These are phyloP conservation scores for Pseudonitzschia pungens DNA, from an alignment of 108 stramenopile genomes.

Conservation along the genomic window DNA sequence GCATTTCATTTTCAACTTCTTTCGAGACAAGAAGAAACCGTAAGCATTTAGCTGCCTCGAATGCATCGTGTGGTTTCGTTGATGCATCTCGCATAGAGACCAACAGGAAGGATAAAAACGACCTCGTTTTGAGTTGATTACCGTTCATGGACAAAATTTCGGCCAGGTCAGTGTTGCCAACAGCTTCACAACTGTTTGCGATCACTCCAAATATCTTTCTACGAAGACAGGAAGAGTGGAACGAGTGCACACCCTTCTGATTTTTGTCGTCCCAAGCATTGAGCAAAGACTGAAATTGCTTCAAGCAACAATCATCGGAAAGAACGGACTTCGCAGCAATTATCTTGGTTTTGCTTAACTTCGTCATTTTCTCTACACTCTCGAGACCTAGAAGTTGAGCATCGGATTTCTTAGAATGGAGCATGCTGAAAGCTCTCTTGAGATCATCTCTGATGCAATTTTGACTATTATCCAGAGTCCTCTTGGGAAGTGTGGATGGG, in stretches of 20 bases:
- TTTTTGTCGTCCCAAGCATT: neutral
- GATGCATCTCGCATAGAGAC: neutral
- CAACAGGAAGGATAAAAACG: conserved; percentile 16
- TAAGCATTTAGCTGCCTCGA: conserved; percentile 30
- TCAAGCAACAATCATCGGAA: neutral
- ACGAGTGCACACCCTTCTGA: neutral
- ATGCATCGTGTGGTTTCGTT: conserved; percentile 22
- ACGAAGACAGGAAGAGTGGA: conserved; percentile 10
- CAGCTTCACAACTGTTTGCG: conserved; percentile 18
- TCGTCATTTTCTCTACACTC: conserved; percentile 23
- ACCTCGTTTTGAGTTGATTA: conserved; percentile 8
- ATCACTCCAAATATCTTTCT: conserved; percentile 22
- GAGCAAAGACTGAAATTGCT: conserved; percentile 16
- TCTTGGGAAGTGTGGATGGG: conserved; percentile 9
- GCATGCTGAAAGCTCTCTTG: conserved; percentile 18
- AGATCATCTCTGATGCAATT: conserved; percentile 11
- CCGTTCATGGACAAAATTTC: neutral
- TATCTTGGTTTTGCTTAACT: neutral
- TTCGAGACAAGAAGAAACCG: conserved; percentile 16
- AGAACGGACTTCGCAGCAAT: conserved; percentile 10
- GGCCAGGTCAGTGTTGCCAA: conserved; percentile 11
- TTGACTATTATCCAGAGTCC: neutral
- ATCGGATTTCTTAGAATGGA: conserved; percentile 13
- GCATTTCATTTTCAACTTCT: conserved; percentile 19
- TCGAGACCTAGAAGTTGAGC: conserved; percentile 34